Conservation (phyloP, 1,139 yeast genomes). For the Kurtzmaniella quercitrusa region DNA sequence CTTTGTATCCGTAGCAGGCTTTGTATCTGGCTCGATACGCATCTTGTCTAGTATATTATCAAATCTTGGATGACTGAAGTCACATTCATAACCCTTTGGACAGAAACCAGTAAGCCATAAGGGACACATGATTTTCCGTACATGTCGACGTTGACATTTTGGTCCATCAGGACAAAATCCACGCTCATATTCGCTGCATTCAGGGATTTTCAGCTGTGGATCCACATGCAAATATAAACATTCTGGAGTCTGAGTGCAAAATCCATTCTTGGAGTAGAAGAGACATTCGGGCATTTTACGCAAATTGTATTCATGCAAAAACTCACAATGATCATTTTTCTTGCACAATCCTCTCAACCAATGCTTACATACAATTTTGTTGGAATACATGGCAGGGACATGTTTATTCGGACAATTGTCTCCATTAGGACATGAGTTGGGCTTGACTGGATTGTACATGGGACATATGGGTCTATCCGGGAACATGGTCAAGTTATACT, state of each 20-base stretch:
- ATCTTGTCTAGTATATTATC: constrained; percentile 45
- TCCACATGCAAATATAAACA: constrained; percentile 91
- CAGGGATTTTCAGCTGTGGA: constrained; percentile 83
- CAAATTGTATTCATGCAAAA: constrained; percentile 88
- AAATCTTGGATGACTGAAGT: constrained; percentile 55
- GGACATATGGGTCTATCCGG: constrained; percentile 92
- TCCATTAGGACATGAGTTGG: constrained; percentile 78
- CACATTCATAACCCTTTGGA: constrained; percentile 68
- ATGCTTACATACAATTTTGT: constrained; percentile 91
- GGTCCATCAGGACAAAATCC: constrained; percentile 97
- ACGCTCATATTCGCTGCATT: constrained; percentile 74
- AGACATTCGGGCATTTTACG: constrained; percentile 97
- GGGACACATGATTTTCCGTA: constrained; percentile 76
- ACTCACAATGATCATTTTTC: constrained; percentile 95
- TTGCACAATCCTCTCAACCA: constrained; percentile 98
- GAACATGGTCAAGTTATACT: constrained; percentile 77
- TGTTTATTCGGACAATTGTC: constrained; percentile 84
- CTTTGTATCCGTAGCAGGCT: constrained; percentile 1
- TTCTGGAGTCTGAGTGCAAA: constrained; percentile 91
- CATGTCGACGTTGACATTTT: constrained; percentile 76
- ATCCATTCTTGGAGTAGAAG: constrained; percentile 82
- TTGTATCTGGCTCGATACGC: constrained; percentile 46
- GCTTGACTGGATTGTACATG: constrained; percentile 55
- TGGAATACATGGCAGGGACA: constrained; percentile 73
- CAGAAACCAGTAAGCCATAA: constrained; percentile 88